Evolutionary conservation across 345 rosid species (phyloP).

Genomic region (sweet orange (Citrus sinensis)): DVS_A1.0 CM039163.1:501001-501500

Average conservation of each 20-base stretch:
- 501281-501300: not conserved
- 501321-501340: not conserved
- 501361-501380: not conserved
- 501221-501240: not conserved
- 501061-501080: not conserved
- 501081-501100: conserved; percentile 23
- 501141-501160: conserved; percentile 90
- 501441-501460: not conserved
- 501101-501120: conserved; percentile 25
- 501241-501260: not conserved
- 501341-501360: not conserved
- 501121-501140: conserved; percentile 58
- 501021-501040: conserved; percentile 28
- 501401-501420: not conserved
- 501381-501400: not conserved
- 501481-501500: not conserved
- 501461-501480: not conserved
- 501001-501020: conserved; percentile 32
- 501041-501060: conserved; percentile 14
- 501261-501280: not conserved
- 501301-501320: not conserved
- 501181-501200: conserved; percentile 46
- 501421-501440: not conserved
- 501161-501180: conserved; percentile 70
- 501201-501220: conserved; percentile 42